Percentiles rank a stretch among this genome's conserved stretches.
Conservation (phyloP, 2,329 filamentous ascomycete genomes). For the Clonostachys solani region DNA sequence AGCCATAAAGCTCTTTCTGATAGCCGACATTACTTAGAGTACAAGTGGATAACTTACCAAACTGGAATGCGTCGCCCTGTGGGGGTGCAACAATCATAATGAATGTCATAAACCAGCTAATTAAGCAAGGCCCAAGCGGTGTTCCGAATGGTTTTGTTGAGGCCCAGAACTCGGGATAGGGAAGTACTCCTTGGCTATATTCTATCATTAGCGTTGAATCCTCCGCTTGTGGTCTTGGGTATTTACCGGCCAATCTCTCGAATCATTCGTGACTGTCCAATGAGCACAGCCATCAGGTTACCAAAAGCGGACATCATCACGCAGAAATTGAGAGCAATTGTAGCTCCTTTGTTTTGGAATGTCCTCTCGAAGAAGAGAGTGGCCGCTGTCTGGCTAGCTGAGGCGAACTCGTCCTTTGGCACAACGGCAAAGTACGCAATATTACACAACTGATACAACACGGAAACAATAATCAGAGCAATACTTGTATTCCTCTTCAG, state of each 20-base stretch:
- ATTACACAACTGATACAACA: constrained; percentile 60
- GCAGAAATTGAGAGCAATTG: constrained; percentile 50
- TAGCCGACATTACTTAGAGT: too few relatives aligned
- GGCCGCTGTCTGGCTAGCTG: constrained; percentile 55
- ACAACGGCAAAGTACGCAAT: constrained; percentile 63
- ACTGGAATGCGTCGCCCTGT: constrained; percentile 61
- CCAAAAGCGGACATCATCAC: constrained; percentile 55
- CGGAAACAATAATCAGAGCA: constrained; percentile 52
- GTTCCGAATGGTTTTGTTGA: constrained; percentile 61
- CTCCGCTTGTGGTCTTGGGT: too few relatives aligned
- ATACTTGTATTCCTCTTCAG: constrained; percentile 51
- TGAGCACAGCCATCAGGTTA: constrained; percentile 50
- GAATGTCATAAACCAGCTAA: constrained; percentile 54
- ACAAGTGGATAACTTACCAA: constrained; percentile 17
- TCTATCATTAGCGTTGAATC: too few relatives aligned
- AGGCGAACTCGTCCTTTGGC: constrained; percentile 51
- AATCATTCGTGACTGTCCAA: constrained; percentile 51
- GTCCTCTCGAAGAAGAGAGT: constrained; percentile 58
- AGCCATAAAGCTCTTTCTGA: too few relatives aligned
- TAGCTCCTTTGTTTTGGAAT: constrained; percentile 48
- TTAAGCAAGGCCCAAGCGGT: constrained; percentile 51
- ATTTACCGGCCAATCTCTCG: constrained; percentile 46
- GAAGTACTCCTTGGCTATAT: constrained; percentile 51
- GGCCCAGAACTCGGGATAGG: constrained; percentile 57
- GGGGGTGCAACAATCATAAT: constrained; percentile 58